Conservation (phyloP, 768 basidiomycete species). For the Tulasnella sp. region DNA sequence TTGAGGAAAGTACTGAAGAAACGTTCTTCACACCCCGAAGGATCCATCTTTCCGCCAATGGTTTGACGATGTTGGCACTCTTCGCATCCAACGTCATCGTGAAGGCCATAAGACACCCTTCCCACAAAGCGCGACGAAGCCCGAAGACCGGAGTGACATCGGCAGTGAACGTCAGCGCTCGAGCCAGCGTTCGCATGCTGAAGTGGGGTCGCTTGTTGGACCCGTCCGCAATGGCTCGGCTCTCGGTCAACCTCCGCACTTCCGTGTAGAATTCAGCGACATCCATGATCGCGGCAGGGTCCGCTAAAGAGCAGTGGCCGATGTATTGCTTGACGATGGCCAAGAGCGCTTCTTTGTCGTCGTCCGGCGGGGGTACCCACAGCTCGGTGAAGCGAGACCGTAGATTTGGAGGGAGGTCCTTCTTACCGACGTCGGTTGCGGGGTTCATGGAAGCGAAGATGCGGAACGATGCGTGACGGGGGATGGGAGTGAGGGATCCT, state of each 20-base stretch:
- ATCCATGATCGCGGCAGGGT: constrained; percentile 86
- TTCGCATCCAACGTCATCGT: constrained; percentile 86
- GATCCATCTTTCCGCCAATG: constrained; percentile 75
- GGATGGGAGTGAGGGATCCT: constrained; percentile 85
- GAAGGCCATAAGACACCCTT: constrained; percentile 97
- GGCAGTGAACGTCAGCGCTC: constrained; percentile 87
- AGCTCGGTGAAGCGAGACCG: constrained; percentile 93
- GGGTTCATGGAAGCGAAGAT: constrained; percentile 99
- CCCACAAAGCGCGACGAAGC: constrained; percentile 87
- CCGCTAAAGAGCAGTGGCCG: constrained; percentile 76
- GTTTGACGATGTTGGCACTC: constrained; percentile 67
- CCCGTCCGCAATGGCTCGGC: constrained; percentile 85
- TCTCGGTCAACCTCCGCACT: constrained; percentile 74
- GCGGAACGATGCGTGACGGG: constrained; percentile 93
- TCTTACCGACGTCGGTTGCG: constrained; percentile 97
- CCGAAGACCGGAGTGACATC: constrained; percentile 78
- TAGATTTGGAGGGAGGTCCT: constrained; percentile 89
- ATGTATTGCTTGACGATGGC: constrained; percentile 90
- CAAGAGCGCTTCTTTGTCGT: constrained; percentile 86
- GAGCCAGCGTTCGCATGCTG: constrained; percentile 93
- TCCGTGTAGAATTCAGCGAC: constrained; percentile 87
- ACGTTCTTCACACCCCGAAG: constrained; percentile 79
- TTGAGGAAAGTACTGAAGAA: constrained; percentile 70
- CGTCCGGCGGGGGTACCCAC: constrained; percentile 91
- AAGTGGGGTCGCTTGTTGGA: constrained; percentile 92